Evolutionary conservation across 805 yeast genomes (phyloP).

Genomic region (Vanderwaltozyma tropicalis): DNA sequence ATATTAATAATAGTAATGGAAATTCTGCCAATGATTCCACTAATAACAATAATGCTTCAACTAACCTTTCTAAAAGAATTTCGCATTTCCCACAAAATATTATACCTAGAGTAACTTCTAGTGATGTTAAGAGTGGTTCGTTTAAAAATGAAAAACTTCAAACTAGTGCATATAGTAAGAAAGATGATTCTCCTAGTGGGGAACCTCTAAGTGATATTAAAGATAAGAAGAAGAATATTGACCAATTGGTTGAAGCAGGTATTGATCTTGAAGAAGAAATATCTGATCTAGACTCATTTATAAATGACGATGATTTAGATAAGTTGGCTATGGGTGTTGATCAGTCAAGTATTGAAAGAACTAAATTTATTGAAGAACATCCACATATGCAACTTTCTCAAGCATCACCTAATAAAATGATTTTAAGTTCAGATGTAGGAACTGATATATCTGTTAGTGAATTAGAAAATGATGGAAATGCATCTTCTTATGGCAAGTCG

Average conservation of each 20-base stretch:
- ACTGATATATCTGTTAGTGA: conserved; percentile 3
- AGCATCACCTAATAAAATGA: background rate
- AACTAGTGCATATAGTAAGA: background rate
- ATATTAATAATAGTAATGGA: background rate
- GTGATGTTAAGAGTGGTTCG: conserved; percentile 9
- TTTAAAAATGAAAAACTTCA: conserved; percentile 6
- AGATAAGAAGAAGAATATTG: background rate
- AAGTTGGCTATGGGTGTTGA: conserved; percentile 13
- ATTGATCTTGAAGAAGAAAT: conserved; percentile 8
- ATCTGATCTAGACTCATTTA: conserved; percentile 26
- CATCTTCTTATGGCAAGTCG: conserved; percentile 28
- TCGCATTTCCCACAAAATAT: conserved; percentile 14
- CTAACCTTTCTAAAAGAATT: conserved; percentile 5
- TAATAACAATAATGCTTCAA: conserved; percentile 1
- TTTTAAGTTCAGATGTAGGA: background rate
- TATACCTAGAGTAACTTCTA: conserved; percentile 9
- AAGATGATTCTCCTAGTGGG: background rate
- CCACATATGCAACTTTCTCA: conserved; percentile 1
- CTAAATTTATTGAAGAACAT: background rate
- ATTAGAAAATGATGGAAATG: conserved; percentile 9
- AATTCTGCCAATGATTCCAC: background rate
- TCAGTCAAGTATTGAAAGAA: background rate
- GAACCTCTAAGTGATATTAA: background rate
- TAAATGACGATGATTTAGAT: conserved; percentile 25
- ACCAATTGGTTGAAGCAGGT: too few relatives aligned